Evolutionary conservation across 192 early-diverging fungal species (phyloP).

Genomic region (Coemansia reversa): DNA sequence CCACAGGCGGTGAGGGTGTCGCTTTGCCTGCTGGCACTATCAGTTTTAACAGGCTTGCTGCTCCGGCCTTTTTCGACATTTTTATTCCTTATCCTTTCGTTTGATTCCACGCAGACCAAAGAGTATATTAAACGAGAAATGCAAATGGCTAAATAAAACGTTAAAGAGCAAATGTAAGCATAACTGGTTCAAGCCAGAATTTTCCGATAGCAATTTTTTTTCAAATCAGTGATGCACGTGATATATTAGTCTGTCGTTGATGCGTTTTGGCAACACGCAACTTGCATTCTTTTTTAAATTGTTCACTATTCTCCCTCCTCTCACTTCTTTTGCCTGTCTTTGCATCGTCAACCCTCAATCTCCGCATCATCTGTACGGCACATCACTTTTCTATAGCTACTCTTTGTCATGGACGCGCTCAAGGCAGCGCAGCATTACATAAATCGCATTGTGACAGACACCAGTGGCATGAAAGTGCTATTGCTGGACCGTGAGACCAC

Average conservation of each 20-base stretch:
- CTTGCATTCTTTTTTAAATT: too few species aligned
- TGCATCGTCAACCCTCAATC: conserved; percentile 1
- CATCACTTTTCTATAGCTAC: neutral
- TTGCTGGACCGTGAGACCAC: conserved; percentile 95
- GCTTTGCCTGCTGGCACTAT: conserved; percentile 92
- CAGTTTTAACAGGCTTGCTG: conserved; percentile 62
- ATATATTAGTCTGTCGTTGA: neutral
- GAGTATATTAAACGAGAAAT: neutral
- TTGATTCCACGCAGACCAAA: neutral
- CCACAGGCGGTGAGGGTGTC: conserved; percentile 88
- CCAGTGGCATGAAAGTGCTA: conserved; percentile 96
- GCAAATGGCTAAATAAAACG: neutral
- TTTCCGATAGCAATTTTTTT: neutral
- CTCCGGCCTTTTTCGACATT: conserved; percentile 54
- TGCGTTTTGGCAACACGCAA: neutral
- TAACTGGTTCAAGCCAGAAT: neutral
- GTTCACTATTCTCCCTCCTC: neutral
- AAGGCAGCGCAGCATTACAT: conserved; percentile 86
- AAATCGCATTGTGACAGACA: conserved; percentile 87
- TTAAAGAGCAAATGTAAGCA: neutral
- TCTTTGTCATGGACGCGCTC: conserved; percentile 66
- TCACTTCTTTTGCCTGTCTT: neutral
- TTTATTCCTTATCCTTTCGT: neutral
- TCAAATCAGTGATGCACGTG: neutral
- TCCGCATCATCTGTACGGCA: neutral